phyloP scores from a whole-genome alignment of 2,329 filamentous ascomycete genomes.

The Fusarium sp. region DNA sequence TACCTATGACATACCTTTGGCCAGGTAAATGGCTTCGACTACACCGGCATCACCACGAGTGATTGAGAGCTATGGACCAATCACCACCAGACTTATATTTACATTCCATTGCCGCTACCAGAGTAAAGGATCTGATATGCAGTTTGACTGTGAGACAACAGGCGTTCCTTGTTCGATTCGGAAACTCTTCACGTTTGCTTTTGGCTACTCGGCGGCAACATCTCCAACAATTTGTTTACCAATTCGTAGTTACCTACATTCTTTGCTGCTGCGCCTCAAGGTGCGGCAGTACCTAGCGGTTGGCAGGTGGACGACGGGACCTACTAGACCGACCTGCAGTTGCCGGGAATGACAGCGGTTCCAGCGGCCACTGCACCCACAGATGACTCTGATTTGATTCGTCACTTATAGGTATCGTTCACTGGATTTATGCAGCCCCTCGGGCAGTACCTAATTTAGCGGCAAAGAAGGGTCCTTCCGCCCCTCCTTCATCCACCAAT shows the following conservation, averaged over 20 bases:
- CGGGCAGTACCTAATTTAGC: background rate
- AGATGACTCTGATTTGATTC: background rate
- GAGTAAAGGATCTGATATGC: constrained; percentile 2
- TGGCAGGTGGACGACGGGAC: constrained; percentile 39
- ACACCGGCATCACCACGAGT: constrained; percentile 13
- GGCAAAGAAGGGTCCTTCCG: constrained; percentile 21
- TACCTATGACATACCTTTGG: background rate
- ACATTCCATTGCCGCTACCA: constrained; percentile 9
- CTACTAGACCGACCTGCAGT: too few relatives aligned
- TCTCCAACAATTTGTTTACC: background rate
- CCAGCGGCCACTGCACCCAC: background rate
- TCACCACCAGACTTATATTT: constrained; percentile 1
- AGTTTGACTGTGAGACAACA: background rate
- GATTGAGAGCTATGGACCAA: constrained; percentile 21
- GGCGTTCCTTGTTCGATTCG: background rate
- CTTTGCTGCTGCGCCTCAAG: constrained; percentile 25
- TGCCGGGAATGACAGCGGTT: background rate
- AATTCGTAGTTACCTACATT: background rate
- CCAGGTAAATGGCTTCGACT: constrained; percentile 14
- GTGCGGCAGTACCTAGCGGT: constrained; percentile 16
- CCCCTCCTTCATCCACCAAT: background rate
- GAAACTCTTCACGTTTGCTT: constrained; percentile 19
- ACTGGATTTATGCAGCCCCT: background rate
- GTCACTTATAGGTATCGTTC: background rate
- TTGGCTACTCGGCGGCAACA: background rate